Evolutionary conservation across 176 grass and related monocot genomes (phyloP).

Genomic region (Guadua angustifolia): DNA sequence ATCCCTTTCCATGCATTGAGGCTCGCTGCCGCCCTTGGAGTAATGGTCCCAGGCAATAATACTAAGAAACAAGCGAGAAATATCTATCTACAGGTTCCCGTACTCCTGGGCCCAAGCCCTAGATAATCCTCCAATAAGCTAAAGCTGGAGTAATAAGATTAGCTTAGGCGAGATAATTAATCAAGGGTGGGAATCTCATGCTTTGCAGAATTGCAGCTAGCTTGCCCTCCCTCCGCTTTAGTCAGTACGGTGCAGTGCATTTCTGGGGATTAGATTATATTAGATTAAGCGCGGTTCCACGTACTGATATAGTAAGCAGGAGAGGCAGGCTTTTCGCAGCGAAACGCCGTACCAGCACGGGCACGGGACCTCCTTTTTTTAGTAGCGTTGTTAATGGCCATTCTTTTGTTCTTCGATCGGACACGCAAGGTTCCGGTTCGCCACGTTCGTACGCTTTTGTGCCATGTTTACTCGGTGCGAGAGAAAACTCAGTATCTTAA

Average conservation of each 20-base stretch:
- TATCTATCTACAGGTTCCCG: background rate
- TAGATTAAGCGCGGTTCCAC: background rate
- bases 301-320: background rate
- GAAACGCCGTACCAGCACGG: constrained; percentile 10
- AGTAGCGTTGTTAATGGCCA: background rate
- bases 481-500: too few species aligned
- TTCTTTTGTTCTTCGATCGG: background rate
- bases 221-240: background rate
- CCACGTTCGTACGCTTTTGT: background rate
- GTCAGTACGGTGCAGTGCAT: background rate
- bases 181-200: constrained; percentile 12
- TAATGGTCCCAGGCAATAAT: background rate
- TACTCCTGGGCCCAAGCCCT: background rate
- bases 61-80: background rate
- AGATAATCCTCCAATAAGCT: background rate
- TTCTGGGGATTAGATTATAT: constrained; percentile 1
- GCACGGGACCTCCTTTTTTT: background rate
- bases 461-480: background rate
- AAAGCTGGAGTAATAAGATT: background rate
- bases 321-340: background rate
- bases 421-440: background rate
- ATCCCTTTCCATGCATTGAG: constrained; percentile 10
- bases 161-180: background rate
- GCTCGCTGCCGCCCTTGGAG: background rate
- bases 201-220: constrained; percentile 8